Base-by-base conservation (phyloP, 2,329 filamentous ascomycete species). In the Hymenoscyphus repandus region DNA sequence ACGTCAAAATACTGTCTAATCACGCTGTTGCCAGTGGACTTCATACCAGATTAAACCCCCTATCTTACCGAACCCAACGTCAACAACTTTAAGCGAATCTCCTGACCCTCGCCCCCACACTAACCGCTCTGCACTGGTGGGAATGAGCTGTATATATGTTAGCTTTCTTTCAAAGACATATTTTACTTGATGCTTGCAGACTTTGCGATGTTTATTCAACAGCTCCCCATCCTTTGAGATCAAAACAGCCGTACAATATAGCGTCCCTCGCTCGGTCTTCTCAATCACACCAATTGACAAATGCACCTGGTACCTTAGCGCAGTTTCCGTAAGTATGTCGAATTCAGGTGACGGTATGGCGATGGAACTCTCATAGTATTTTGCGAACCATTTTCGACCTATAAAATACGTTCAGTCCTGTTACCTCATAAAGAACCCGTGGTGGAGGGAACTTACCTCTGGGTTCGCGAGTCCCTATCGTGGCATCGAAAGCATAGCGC, bases 401-500 rank as follows among this genome's bases (percentile, higher is more conserved):
- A 50, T 3, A 17, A 18, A 20, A 38, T 15, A 11, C 18, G 10
- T 20, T 5, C 32, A 6, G 2, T 17, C 5, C 12, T 37, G 10
- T 37, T 5, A 11, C 12, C 12, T 17, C 10, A 18, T 17, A 15
- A n/a, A n/a, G n/a, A n/a, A n/a, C n/a, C n/a, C n/a, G n/a, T 33
- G n/a, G 40, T 40, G 40, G 2, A 5, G 6, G 30, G 17, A 5
- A 30, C 55, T 47, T 58, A 70, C 69, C 69, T 58, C 69, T 64
- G 5, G 64, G 66, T 53, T 72, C 70, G 20, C 70, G 63, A 5
- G 66, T 63, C 31, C 70, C 69, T 55, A 72, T 66, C 3, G 70
- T 72, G n/a, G 67, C 62, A 62, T 72, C 70, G 50, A 72, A 72
- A 11, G 67, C 64, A 55, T 72, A 72, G 30, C 69, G 57, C 70